Percentiles rank a stretch among this genome's conserved stretches.
Evolutionary conservation across 805 yeast species (phyloP).

Genomic region (Candida caryicola): DNA sequence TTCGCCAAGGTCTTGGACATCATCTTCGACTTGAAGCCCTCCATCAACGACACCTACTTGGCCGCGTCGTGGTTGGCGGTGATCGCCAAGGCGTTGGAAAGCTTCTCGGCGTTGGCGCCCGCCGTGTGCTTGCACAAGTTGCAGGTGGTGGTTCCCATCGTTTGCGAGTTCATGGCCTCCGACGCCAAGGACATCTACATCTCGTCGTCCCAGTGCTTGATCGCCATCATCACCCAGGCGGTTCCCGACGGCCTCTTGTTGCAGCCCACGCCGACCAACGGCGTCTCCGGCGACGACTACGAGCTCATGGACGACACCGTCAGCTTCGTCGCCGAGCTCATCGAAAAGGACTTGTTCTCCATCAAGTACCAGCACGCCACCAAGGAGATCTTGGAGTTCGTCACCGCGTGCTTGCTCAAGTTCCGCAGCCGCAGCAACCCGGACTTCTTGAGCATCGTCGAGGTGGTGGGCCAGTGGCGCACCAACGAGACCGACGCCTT

Average conservation of each 20-base stretch:
- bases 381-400: constrained; percentile 66
- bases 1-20: constrained; percentile 64
- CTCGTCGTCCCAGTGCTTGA: constrained; percentile 84
- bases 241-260: constrained; percentile 60
- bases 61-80: constrained; percentile 96
- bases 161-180: constrained; percentile 65
- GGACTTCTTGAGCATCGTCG: constrained; percentile 62
- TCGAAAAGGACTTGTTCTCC: constrained; percentile 57
- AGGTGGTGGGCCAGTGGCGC: constrained; percentile 82
- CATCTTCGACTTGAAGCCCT: constrained; percentile 76
- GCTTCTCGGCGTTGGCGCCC: constrained; percentile 34
- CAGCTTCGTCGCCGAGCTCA: constrained; percentile 48
- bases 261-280: constrained; percentile 41
- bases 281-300: constrained; percentile 46
- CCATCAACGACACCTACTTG: constrained; percentile 76
- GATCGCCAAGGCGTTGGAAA: constrained; percentile 71
- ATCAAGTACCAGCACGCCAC: constrained; percentile 77
- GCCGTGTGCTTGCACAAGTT: constrained; percentile 51
- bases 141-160: constrained; percentile 46
- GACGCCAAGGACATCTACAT: constrained; percentile 61
- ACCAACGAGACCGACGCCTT: constrained; percentile 69
- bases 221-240: constrained; percentile 69
- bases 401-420: constrained; percentile 59
- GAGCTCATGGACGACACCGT: constrained; percentile 57
- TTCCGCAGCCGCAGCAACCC: constrained; percentile 69